These are phyloP conservation scores for Prunus yedoensis DNA, from an alignment of 331 rosid genomes.

Conservation along the genomic window DNA sequence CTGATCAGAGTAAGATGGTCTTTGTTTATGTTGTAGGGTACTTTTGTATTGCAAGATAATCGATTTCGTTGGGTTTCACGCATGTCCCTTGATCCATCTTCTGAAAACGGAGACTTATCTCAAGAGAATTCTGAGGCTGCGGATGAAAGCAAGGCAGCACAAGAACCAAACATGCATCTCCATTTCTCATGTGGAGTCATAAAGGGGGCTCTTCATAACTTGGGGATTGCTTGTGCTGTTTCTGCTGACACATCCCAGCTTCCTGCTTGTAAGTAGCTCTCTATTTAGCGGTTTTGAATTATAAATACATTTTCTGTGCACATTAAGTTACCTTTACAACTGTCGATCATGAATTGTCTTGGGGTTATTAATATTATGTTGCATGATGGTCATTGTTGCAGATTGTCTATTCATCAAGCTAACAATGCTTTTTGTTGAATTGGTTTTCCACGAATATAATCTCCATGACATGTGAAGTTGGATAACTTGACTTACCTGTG, in stretches of 20 bases:
- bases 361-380: neutral
- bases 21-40: constrained; percentile 62
- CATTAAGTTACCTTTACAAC: neutral
- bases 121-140: constrained; percentile 50
- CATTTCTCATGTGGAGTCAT: constrained; percentile 96
- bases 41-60: constrained; percentile 94
- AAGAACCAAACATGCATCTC: constrained; percentile 84
- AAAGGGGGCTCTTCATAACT: constrained; percentile 92
- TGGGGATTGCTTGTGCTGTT: constrained; percentile 96
- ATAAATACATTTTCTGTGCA: neutral
- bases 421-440: neutral
- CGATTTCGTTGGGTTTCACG: constrained; percentile 81
- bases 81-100: constrained; percentile 54
- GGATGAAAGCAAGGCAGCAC: constrained; percentile 62
- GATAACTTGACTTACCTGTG: neutral
- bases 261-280: constrained; percentile 75
- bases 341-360: neutral
- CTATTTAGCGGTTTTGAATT: neutral
- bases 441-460: neutral
- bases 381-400: neutral
- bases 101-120: constrained; percentile 48
- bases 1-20: neutral
- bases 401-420: too few species aligned
- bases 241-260: constrained; percentile 85
- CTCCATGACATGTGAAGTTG: neutral